These are phyloP conservation scores for Buddleja alternifolia DNA, from an alignment of 257 asterid genomes.

Conservation along the genomic window DNA sequence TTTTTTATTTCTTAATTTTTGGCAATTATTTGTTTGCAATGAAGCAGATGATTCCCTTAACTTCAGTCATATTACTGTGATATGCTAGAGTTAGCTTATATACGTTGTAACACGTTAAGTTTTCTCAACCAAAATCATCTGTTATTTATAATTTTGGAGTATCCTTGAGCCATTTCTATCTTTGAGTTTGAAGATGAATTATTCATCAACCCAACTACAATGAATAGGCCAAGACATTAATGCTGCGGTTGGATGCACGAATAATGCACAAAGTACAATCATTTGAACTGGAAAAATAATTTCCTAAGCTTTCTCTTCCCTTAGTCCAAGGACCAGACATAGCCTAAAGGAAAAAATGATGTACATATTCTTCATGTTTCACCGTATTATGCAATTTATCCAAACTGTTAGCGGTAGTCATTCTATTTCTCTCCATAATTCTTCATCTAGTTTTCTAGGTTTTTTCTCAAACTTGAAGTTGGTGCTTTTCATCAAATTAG, in stretches of 20 bases:
- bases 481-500: neutral
- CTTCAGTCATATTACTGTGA: neutral
- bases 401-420: neutral
- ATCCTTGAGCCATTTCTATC: neutral
- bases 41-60: too few relatives aligned
- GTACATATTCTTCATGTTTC: neutral
- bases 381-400: neutral
- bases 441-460: conserved; percentile 9
- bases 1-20: neutral
- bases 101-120: neutral
- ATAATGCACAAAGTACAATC: too few relatives aligned
- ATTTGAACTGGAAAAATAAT: too few relatives aligned
- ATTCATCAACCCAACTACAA: conserved; percentile 13
- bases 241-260: too few relatives aligned
- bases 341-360: neutral
- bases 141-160: too few relatives aligned
- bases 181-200: conserved; percentile 5
- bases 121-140: too few relatives aligned
- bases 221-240: neutral
- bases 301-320: neutral
- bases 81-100: neutral
- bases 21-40: neutral
- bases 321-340: neutral
- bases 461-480: neutral
- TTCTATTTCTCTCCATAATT: neutral